phyloP scores from a whole-genome alignment of 352 stramenopile species.

The Phytopythium montanum region DNA sequence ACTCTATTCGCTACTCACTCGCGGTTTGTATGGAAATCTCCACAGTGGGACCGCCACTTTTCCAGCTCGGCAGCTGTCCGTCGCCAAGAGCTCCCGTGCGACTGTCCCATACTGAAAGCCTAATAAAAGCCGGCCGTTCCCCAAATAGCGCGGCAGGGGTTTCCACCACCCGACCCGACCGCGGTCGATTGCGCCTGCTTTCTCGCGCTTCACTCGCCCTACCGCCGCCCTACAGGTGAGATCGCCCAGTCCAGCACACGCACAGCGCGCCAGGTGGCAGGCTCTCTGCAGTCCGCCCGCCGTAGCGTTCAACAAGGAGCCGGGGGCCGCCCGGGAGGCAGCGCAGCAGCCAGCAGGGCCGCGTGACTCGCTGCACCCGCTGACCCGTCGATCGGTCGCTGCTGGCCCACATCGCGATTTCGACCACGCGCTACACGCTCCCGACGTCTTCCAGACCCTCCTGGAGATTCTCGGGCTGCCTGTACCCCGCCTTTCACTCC shows the following conservation, averaged over 20 bases:
- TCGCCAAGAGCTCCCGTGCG: too few species aligned
- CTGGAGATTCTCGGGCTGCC: background rate
- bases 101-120: too few species aligned
- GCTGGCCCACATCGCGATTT: background rate
- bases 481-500: background rate
- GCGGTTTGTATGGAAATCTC: background rate
- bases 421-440: background rate
- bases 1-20: background rate
- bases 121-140: too few species aligned
- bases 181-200: background rate
- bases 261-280: background rate
- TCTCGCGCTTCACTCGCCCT: background rate
- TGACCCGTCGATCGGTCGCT: too few species aligned
- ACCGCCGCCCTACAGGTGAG: background rate
- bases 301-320: background rate
- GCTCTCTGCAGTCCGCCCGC: background rate
- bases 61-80: background rate
- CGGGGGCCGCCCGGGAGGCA: background rate
- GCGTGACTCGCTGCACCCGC: too few species aligned
- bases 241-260: constrained; percentile 1
- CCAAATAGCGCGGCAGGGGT: background rate
- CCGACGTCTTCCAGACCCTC: background rate
- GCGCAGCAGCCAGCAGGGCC: background rate
- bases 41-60: background rate
- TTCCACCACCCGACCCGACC: background rate